These are phyloP conservation scores for Beta vulgaris DNA, from an alignment of 148 eudicot genomes.

Conservation along the genomic window DNA sequence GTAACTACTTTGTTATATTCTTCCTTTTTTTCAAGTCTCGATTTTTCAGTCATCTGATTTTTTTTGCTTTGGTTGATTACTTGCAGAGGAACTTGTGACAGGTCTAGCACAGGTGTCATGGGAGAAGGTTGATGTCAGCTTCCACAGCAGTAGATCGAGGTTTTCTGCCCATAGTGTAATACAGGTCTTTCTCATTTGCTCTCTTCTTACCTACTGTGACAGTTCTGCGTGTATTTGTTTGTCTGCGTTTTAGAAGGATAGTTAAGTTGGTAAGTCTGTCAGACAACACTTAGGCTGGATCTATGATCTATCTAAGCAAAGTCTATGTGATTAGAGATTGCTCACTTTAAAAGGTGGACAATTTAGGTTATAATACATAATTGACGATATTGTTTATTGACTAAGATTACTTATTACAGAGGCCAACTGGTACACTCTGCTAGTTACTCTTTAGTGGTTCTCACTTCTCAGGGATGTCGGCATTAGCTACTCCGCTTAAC, in stretches of 20 bases:
- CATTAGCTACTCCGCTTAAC: background rate
- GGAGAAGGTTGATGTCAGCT: slow-evolving; percentile 99
- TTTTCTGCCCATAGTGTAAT: slow-evolving; percentile 92
- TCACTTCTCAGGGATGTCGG: background rate
- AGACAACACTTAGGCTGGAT: background rate
- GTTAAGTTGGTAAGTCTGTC: too few species aligned
- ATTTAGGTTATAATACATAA: background rate
- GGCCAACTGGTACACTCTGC: too few species aligned
- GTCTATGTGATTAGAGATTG: background rate
- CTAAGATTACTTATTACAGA: too few species aligned
- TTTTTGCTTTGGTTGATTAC: background rate
- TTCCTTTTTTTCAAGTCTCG: background rate
- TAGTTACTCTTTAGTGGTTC: too few species aligned
- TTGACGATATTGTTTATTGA: background rate
- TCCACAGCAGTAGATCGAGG: slow-evolving; percentile 64
- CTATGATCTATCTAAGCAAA: background rate
- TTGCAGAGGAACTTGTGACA: slow-evolving; percentile 79
- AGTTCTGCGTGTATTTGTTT: background rate
- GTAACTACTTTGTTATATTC: background rate
- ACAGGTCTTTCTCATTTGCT: slow-evolving; percentile 54
- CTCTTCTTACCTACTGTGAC: background rate
- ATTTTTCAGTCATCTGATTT: background rate
- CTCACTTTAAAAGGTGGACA: background rate
- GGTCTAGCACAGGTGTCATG: slow-evolving; percentile 80
- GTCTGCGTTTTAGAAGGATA: background rate